Percentiles rank a stretch among this genome's conserved stretches.
Evolutionary conservation across 2,329 filamentous ascomycete species (phyloP).

Genomic region (Penicillium sclerotigenum): DNA sequence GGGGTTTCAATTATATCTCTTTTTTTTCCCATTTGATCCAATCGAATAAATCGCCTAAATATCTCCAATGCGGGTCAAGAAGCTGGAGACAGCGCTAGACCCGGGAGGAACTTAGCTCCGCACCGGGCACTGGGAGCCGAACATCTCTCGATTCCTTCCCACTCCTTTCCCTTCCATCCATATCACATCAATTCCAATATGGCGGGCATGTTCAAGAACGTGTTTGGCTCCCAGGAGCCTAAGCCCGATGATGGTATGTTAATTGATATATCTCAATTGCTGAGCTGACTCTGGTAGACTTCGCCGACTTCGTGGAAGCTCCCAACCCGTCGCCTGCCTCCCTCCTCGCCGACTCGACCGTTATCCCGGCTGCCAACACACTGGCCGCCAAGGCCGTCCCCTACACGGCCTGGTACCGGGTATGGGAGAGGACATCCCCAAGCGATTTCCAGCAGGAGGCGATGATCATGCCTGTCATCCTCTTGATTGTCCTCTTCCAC

Average conservation of each 20-base stretch:
- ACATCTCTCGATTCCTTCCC: slow-evolving; percentile 18
- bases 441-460: slow-evolving; percentile 87
- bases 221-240: slow-evolving; percentile 37
- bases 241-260: slow-evolving; percentile 38
- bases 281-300: slow-evolving; percentile 60
- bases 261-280: slow-evolving; percentile 11
- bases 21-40: background rate
- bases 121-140: slow-evolving; percentile 13
- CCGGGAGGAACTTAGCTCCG: slow-evolving; percentile 34
- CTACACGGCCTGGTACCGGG: slow-evolving; percentile 93
- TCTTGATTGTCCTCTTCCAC: slow-evolving; percentile 73
- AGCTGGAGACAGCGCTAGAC: slow-evolving; percentile 44
- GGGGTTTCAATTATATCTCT: background rate
- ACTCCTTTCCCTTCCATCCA: slow-evolving; percentile 25
- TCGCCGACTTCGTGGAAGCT: slow-evolving; percentile 85
- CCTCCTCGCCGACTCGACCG: slow-evolving; percentile 43
- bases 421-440: slow-evolving; percentile 84
- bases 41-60: background rate
- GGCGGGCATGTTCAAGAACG: slow-evolving; percentile 41
- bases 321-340: slow-evolving; percentile 61
- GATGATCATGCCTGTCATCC: slow-evolving; percentile 71
- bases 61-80: slow-evolving; percentile 18
- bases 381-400: slow-evolving; percentile 56
- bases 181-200: slow-evolving; percentile 23
- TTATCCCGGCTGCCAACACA: slow-evolving; percentile 43